Percentiles rank a stretch among this genome's conserved stretches.
Conservation (phyloP, 192 early-diverging fungal genomes). For the Entomortierella beljakovae region DNA sequence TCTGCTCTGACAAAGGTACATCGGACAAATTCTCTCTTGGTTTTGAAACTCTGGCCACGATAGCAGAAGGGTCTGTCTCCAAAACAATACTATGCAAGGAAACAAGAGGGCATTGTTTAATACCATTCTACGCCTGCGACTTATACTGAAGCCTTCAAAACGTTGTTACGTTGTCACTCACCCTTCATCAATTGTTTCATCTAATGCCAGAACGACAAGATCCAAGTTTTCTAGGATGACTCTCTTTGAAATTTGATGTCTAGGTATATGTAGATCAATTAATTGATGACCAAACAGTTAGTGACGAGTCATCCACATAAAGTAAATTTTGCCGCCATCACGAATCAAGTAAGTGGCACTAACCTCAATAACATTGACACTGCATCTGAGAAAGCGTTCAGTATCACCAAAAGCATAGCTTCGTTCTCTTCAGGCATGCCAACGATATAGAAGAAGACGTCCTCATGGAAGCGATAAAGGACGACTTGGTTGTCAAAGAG, state of each 20-base stretch:
- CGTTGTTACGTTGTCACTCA: conserved; percentile 36
- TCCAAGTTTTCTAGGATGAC: conserved; percentile 92
- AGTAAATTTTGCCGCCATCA: too few relatives aligned
- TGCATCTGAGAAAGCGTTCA: conserved; percentile 88
- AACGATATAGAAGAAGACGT: conserved; percentile 93
- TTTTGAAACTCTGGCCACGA: conserved; percentile 82
- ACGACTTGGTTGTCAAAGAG: conserved; percentile 94
- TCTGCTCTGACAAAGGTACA: conserved; percentile 82
- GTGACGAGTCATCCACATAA: too few relatives aligned
- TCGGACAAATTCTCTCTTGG: conserved; percentile 77
- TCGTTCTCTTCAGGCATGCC: conserved; percentile 96
- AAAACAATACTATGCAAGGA: conserved; percentile 68
- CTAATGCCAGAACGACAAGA: conserved; percentile 88
- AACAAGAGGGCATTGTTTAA: too few relatives aligned
- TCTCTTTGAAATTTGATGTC: conserved; percentile 93
- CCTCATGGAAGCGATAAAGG: conserved; percentile 85
- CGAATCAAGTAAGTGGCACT: background rate
- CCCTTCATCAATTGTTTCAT: conserved; percentile 97
- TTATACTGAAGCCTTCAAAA: too few relatives aligned
- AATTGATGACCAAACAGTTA: too few relatives aligned
- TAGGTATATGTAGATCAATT: too few relatives aligned
- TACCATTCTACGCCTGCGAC: too few relatives aligned
- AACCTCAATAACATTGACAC: conserved; percentile 87
- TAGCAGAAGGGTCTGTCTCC: conserved; percentile 81
- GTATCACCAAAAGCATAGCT: conserved; percentile 80